Conservation (phyloP, 2,329 filamentous ascomycete genomes). For the Xylariales sp. region DNA sequence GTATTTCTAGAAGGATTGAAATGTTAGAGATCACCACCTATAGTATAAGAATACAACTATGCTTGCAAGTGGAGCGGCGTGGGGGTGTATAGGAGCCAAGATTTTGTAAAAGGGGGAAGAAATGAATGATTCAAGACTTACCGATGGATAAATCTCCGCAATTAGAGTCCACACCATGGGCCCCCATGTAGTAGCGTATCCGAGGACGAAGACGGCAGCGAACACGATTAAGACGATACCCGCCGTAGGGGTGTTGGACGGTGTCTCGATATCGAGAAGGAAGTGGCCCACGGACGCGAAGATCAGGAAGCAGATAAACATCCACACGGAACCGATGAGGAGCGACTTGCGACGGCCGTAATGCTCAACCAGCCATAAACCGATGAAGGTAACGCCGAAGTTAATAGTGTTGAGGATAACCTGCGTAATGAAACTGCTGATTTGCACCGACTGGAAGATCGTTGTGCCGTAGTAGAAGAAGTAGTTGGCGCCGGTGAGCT, state of each 20-base stretch:
- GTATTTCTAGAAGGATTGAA: slow-evolving; percentile 55
- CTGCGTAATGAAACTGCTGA: slow-evolving; percentile 73
- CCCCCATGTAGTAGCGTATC: slow-evolving; percentile 75
- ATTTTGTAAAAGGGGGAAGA: not conserved
- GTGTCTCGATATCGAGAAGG: slow-evolving; percentile 53
- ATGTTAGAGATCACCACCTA: not conserved
- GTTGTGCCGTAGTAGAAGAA: slow-evolving; percentile 73
- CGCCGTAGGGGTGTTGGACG: slow-evolving; percentile 54
- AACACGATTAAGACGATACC: slow-evolving; percentile 73
- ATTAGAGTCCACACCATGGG: slow-evolving; percentile 74
- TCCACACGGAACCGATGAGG: slow-evolving; percentile 71
- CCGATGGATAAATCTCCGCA: slow-evolving; percentile 17
- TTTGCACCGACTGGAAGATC: slow-evolving; percentile 59
- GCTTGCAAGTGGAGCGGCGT: too few relatives aligned
- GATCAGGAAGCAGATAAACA: slow-evolving; percentile 69
- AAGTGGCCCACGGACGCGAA: slow-evolving; percentile 66
- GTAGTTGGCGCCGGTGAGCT: slow-evolving; percentile 75
- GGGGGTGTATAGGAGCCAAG: not conserved
- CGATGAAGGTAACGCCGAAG: slow-evolving; percentile 73
- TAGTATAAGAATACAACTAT: not conserved
- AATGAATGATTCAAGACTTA: not conserved
- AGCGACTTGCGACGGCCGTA: slow-evolving; percentile 73
- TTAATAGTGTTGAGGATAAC: slow-evolving; percentile 77
- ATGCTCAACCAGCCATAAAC: slow-evolving; percentile 77
- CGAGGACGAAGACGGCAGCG: slow-evolving; percentile 72